Evolutionary conservation across 2,329 filamentous ascomycete genomes (phyloP), one percentile per base, ranked within the genome.

Genomic region (Fusarium kyushuense): DNA sequence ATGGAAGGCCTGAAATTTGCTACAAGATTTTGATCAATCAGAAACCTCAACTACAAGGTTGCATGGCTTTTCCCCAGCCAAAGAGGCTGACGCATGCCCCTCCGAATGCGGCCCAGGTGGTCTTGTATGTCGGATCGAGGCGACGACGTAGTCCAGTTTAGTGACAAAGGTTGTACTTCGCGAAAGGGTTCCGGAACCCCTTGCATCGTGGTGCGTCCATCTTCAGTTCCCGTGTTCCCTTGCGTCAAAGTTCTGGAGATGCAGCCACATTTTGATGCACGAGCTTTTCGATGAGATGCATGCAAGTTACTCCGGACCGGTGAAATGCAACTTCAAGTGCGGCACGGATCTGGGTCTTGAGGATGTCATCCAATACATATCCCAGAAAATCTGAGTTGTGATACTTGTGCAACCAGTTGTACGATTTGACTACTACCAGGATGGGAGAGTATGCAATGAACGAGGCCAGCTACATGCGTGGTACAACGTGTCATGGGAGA

Each of bases 151-250:
- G 10, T 42, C 21, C 19, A 14, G 33, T n/a, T 36, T 12, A 51
- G 43, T 63, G 43, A 30, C 23, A 33, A 36, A 43, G 27, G 62
- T 63, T 67, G 53, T 53, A 67, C 53, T 54, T 54, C n/a, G 11
- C 21, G 3, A 51, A 42, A 54, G 62, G n/a, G 42, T 41, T 29
- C 59, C 58, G 54, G 66, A 67, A 54, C 47, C 54, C 67, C 67
- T 70, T 70, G 63, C 67, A 70, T 65, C 64, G 58, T 60, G 38
- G 54, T 29, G 49, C 23, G 43, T 45, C 23, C 46, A 61, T 59
- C 45, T 43, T 30, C 65, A 54, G 47, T 19, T 25, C 32, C 27
- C 23, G 29, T 30, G 29, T 40, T 40, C 65, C 65, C 65, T 69
- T 69, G 65, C 56, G 29, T 62, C 25, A 32, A 69, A 16, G n/a